These are phyloP conservation scores for Colletotrichum tabaci DNA, from an alignment of 2,329 filamentous ascomycete species.

Conservation along the genomic window DNA sequence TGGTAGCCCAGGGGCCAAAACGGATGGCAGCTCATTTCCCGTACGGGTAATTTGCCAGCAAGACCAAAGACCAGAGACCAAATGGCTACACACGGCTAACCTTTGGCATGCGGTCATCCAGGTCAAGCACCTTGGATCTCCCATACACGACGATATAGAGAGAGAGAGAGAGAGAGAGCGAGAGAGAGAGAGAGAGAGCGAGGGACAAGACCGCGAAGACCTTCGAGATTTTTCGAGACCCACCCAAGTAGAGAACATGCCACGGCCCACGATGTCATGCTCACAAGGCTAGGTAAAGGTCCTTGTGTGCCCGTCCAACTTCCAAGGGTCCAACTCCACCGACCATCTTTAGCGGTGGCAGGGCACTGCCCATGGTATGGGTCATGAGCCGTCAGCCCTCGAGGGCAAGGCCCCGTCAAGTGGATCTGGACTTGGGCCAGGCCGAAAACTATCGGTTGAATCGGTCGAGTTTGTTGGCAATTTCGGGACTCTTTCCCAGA, in stretches of 20 bases:
- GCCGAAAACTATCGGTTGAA: conserved; percentile 11
- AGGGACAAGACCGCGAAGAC: conserved; percentile 19
- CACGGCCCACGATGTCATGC: conserved; percentile 9
- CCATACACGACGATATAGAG: neutral
- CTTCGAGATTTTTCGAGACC: conserved; percentile 27
- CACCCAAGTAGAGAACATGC: conserved; percentile 18
- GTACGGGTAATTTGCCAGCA: conserved; percentile 17
- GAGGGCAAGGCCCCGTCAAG: conserved; percentile 15
- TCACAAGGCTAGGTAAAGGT: conserved; percentile 15
- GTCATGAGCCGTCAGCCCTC: no score
- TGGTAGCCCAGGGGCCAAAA: neutral
- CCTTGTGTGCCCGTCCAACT: conserved; percentile 28
- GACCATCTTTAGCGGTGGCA: conserved; percentile 26
- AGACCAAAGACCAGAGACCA: neutral
- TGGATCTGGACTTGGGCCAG: conserved; percentile 28
- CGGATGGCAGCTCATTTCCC: conserved; percentile 34
- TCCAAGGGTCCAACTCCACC: conserved; percentile 41
- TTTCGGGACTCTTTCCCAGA: conserved; percentile 10
- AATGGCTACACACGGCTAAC: neutral
- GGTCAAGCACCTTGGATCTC: conserved; percentile 13
- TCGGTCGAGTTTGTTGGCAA: neutral
- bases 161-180: no score
- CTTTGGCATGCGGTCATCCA: neutral
- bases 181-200: no score
- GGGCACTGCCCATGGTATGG: conserved; percentile 3